Evolutionary conservation across 305 asterid genomes (phyloP), one percentile per base, ranked within the genome.

Genomic region (Rubia tinctorum): DNA sequence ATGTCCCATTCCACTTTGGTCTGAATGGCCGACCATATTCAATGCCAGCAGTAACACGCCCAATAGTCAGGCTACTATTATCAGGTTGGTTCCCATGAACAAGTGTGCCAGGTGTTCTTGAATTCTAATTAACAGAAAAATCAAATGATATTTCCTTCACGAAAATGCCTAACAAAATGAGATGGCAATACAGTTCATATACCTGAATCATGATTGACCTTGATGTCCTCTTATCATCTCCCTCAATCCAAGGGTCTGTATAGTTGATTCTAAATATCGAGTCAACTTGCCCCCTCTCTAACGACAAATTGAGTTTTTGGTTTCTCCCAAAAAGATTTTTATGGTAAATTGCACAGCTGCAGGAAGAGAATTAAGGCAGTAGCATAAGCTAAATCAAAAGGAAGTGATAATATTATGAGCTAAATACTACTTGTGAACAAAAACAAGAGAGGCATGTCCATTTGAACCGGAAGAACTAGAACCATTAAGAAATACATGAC

Each of bases 241-340:
- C 99, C 82, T 94, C 97, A 73, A 91, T 88, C 98, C 99, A 94
- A 65, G 99, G 99, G 74, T 90, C 97, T 22, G 93, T 90, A 79
- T 90, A 91, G 81, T 91, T 94, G 79, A 94, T 79, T 84, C 95
- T 86, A 81, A 91, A 94, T 79, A 90, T 84, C 64, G 98, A 94
- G 76, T 91, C 98, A 65, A 91, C 86, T 74, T 94, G 97, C 66
- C 98, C 98, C 81, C 98, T 86, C 88, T 94, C 98, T 73, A 91
- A 60, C n/a, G 99, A 90, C 68, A 94, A 85, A 83, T 94, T 94
- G 71, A 94, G 89, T 83, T 94, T 94, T 73, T 91, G 97, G 87
- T 91, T 91, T 85, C 96, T 86, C 74, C 99, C 97, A 49, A 90
- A 90, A 53, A 94, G 97, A 86, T 91, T 94, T 81, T 87, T 90